Evolutionary conservation across 108 stramenopile species (phyloP), one percentile per base, ranked within the genome.

Genomic region (Cyclotella cryptica): DNA sequence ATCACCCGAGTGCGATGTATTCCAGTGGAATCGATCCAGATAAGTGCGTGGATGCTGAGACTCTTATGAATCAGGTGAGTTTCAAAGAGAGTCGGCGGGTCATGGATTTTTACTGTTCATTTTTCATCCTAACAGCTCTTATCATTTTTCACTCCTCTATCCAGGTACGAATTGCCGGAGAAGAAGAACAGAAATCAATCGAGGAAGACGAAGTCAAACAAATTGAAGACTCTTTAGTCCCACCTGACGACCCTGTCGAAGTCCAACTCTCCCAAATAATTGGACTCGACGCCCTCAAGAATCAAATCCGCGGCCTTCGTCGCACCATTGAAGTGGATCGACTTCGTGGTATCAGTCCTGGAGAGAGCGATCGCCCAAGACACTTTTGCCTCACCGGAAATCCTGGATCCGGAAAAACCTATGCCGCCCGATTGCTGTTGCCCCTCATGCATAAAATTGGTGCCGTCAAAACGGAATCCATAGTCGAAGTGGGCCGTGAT

Each of bases 391-490:
- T 98, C 39, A 84, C 92, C 19, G 98, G 98, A 26, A 94, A 91
- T 71, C 95, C 98, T 0, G 98, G 98, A 17, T 91, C 91, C 30
- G 96, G 97, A 29, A 98, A 97, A 77, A 88, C 91, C 8, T 90
- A 81, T 42, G 93, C 96, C 15, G 93, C 97, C 10, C 74, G 86
- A 5, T 61, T 96, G 3, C 71, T 96, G 61, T 72, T 85, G n/a
- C 75, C 85, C 0, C 79, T 97, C 9, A 60, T 98, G 45, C 81
- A 84, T 73, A 88, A 92, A 61, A 92, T 96, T 53, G 93, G 93
- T 15, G 89, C 84, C 4, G 86, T 93, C n/a, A 69, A 81, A 19
- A 87, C 53, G 6, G 83, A 76, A 40, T 86, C 87, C 39, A 73
- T 91, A 57, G 80, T 94, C 40, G 84, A 85, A 51, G 86, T 77